Evolutionary conservation across 2,329 filamentous ascomycete species (phyloP), one percentile per base, ranked within the genome.

Genomic region (Phialophora verrucosa): DNA sequence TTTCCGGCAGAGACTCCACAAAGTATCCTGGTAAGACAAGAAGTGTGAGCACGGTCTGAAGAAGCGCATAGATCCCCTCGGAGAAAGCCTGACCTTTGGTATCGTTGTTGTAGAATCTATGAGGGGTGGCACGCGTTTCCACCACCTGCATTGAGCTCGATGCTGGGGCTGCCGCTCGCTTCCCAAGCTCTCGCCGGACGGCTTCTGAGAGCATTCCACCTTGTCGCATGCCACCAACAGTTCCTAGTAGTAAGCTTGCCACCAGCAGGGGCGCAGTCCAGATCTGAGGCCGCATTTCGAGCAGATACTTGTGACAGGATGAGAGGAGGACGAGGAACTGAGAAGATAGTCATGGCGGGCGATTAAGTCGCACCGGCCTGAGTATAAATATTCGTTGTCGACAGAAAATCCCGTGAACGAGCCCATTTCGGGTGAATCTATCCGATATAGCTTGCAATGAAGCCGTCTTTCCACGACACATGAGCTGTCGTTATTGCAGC

Each of bases 1-100:
- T 59, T 17, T 69, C 66, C 2, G 66, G 66, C 35, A 69, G 44
- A 7, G 63, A 66, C 42, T 69, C 63, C 47, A 69, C 66, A 23
- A 63, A 66, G 32, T 66, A 69, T 58, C 55, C 66, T 69, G 27
- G 32, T 35, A 12, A 35, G 10, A 3, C 49, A 4, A 51, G 49
- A 29, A 51, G 20, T 29, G 49, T 51, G 20, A 51, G 49, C 49
- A 51, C 49, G 14, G 49, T 51, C 20, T 17, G 25, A 51, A 51
- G 12, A 27, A 6, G 10, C 20, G 23, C 20, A 27, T 10, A 29
- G 23, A 29, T 27, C 4, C 27, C 10, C 38, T 42, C 20, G 8
- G 23, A 50, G 23, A 29, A 4, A 29, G 14, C 20, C 49, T 3
- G 10, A 51, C 49, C 25, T 29, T 51, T 23, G 25, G 49, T 51